Evolutionary conservation across 805 yeast species (phyloP).

Genomic region (Starmera amethionina): DNA sequence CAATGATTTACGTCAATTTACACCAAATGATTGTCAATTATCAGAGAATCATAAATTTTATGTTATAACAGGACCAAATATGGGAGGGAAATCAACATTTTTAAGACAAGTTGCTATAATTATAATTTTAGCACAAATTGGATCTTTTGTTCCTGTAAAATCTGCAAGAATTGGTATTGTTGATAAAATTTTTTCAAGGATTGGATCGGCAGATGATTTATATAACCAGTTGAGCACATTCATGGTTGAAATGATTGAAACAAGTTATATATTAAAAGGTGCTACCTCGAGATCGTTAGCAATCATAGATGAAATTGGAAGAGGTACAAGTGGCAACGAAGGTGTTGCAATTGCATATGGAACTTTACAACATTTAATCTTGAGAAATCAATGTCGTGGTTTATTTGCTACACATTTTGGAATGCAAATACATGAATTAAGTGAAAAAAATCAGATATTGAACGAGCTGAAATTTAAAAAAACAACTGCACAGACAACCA

Average conservation of each 20-base stretch:
- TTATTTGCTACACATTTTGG: constrained; percentile 95
- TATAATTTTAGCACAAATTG: constrained; percentile 79
- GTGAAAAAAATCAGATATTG: constrained; percentile 49
- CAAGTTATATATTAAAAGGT: constrained; percentile 72
- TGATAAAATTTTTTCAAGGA: constrained; percentile 88
- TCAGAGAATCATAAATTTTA: constrained; percentile 45
- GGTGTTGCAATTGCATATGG: constrained; percentile 98
- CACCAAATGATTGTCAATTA: constrained; percentile 74
- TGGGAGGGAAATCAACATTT: constrained; percentile 96
- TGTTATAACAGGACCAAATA: constrained; percentile 90
- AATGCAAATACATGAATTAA: constrained; percentile 69
- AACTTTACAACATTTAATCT: constrained; percentile 72
- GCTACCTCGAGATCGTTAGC: constrained; percentile 75
- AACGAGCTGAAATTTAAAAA: constrained; percentile 77
- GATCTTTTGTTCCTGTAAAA: constrained; percentile 77
- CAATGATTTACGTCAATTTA: constrained; percentile 34
- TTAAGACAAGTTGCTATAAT: constrained; percentile 85
- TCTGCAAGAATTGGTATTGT: constrained; percentile 74
- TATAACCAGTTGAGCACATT: constrained; percentile 92
- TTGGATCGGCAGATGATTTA: constrained; percentile 96
- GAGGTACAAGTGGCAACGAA: constrained; percentile 73
- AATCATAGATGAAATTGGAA: constrained; percentile 91
- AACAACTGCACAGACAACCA: constrained; percentile 20
- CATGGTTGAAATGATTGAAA: constrained; percentile 94
- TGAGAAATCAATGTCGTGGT: constrained; percentile 63